A percentile compares a stretch with the other conserved stretches of the same genome.
Conservation (phyloP, 768 basidiomycete species). For the Tylopilus vinaceipallidus region DNA sequence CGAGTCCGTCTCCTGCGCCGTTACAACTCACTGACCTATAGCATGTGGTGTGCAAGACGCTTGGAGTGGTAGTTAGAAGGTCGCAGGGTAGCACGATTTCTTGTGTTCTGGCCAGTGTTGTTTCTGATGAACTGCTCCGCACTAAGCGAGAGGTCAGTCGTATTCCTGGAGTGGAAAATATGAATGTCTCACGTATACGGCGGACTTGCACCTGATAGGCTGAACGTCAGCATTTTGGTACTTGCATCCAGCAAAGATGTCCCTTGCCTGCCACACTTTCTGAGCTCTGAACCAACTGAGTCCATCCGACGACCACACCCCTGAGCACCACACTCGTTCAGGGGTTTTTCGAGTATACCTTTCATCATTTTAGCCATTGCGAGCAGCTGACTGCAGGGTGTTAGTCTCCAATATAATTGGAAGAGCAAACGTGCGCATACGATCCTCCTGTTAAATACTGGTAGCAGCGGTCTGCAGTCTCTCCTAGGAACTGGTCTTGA, state of each 20-base stretch:
- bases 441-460: constrained; percentile 27
- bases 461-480: constrained; percentile 38
- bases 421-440: constrained; percentile 23
- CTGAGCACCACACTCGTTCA: constrained; percentile 34
- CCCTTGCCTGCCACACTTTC: constrained; percentile 39
- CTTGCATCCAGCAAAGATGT: neutral
- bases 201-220: constrained; percentile 38
- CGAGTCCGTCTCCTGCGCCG: no score
- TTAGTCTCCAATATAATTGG: neutral
- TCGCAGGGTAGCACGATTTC: constrained; percentile 30
- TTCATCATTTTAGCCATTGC: constrained; percentile 30
- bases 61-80: no score
- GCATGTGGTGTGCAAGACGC: no score
- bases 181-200: constrained; percentile 41
- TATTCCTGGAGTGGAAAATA: neutral
- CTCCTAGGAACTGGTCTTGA: constrained; percentile 30
- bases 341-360: constrained; percentile 26
- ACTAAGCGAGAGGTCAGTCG: constrained; percentile 25
- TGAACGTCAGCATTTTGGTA: neutral
- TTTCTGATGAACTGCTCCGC: constrained; percentile 36
- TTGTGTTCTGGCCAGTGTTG: constrained; percentile 39
- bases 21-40: no score
- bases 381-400: constrained; percentile 26
- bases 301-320: constrained; percentile 22
- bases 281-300: constrained; percentile 21